These are phyloP conservation scores for Chlamydomonas applanata DNA, from an alignment of 139 green algal species.

Conservation along the genomic window DNA sequence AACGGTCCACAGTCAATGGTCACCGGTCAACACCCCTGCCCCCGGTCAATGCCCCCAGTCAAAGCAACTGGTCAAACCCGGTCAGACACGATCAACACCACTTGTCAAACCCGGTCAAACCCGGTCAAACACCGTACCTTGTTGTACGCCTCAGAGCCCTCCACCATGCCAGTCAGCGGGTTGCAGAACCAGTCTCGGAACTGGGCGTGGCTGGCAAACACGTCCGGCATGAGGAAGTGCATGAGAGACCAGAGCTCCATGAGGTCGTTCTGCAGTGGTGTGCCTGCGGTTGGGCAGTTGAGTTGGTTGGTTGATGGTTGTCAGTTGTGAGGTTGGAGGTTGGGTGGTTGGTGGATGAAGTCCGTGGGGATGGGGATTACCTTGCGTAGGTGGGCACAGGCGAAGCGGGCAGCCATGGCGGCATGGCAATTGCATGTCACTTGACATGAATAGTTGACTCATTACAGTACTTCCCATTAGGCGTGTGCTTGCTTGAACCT, in stretches of 20 bases:
- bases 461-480: too few relatives aligned
- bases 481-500: too few relatives aligned
- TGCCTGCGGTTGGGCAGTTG: conserved; percentile 32
- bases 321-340: not conserved
- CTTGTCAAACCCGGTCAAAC: not conserved
- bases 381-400: too few relatives aligned
- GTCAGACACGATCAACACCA: not conserved
- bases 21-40: too few relatives aligned
- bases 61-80: not conserved
- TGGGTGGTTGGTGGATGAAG: not conserved
- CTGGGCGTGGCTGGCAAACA: conserved; percentile 83
- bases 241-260: conserved; percentile 98
- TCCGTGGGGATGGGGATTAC: not conserved
- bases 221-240: conserved; percentile 97
- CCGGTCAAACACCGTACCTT: conserved; percentile 54
- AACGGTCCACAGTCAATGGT: too few relatives aligned
- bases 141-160: conserved; percentile 75
- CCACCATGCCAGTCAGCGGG: conserved; percentile 88
- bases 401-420: too few relatives aligned
- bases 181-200: conserved; percentile 98
- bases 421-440: too few relatives aligned
- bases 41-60: not conserved
- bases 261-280: conserved; percentile 92
- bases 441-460: too few relatives aligned
- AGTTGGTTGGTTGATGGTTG: not conserved